Evolutionary conservation across 2,329 filamentous ascomycete species (phyloP).

Genomic region (Botryotinia globosa): DNA sequence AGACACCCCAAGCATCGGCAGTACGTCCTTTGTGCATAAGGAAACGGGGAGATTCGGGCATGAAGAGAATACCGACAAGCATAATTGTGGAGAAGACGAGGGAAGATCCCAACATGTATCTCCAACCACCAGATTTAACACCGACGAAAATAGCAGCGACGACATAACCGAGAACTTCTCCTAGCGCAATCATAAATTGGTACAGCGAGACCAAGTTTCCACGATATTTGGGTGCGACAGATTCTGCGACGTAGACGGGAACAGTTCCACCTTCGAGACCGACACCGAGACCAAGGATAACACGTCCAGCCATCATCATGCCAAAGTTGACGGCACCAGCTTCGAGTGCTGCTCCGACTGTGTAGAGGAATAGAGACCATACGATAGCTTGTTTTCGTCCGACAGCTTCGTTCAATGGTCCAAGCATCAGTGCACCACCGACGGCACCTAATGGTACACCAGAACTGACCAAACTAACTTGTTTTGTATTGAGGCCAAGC

Average conservation of each 20-base stretch:
- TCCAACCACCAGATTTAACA: constrained; percentile 65
- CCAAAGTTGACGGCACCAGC: constrained; percentile 66
- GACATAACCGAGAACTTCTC: constrained; percentile 70
- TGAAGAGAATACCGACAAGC: constrained; percentile 64
- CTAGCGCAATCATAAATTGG: constrained; percentile 73
- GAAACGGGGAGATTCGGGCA: constrained; percentile 67
- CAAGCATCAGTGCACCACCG: constrained; percentile 64
- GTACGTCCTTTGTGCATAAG: constrained; percentile 64
- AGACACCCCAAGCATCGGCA: constrained; percentile 63
- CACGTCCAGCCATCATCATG: constrained; percentile 67
- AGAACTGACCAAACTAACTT: constrained; percentile 66
- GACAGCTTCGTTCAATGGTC: constrained; percentile 64
- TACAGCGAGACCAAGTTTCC: constrained; percentile 73
- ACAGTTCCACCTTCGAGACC: constrained; percentile 73
- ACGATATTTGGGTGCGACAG: constrained; percentile 62
- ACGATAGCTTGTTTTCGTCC: constrained; percentile 68
- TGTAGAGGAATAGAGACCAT: constrained; percentile 67
- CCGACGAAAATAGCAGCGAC: constrained; percentile 69
- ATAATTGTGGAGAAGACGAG: constrained; percentile 66
- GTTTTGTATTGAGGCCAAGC: constrained; percentile 51
- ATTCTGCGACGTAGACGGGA: constrained; percentile 72
- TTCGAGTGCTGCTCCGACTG: constrained; percentile 64
- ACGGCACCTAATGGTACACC: constrained; percentile 72
- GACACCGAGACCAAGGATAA: constrained; percentile 68
- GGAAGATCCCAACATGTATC: constrained; percentile 70